Base-by-base conservation (phyloP, 2,329 filamentous ascomycete species). In the Ascochyta koolunga region DNA sequence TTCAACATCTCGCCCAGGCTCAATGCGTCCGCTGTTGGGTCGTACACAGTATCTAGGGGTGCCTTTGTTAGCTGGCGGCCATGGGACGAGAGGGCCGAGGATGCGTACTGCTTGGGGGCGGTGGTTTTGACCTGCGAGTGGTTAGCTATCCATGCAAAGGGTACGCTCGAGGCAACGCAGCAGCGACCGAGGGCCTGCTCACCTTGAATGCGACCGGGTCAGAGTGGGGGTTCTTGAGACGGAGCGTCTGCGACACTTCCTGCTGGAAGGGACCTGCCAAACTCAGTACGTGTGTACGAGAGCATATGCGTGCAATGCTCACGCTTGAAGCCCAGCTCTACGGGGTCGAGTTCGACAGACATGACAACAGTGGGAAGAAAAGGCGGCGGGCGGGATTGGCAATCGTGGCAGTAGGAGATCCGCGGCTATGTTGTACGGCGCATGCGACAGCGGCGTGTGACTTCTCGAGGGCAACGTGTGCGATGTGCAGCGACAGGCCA, bases 1-100 rank as follows among this genome's bases (percentile, higher is more conserved):
- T 77, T 97, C 92, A 64, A 99, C 93, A 76, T 90, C 85, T 76
- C 89, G 86, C 66, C 92, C 91, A 33, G 93, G 88, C 74, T 96
- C 93, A 76, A 99, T 95, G 75, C 93, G 90, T 69, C 95, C 95
- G 46, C 93, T 96, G 82, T 99, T 98, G 52, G 95, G 93, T 69
- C 95, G 88, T 54, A 98, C 93, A 76, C 95, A 98, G 80, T 99
- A 99, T 82, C 93, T 97, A 69, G 56, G 70, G 54, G 50, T 59
- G 42, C 51, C 36, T 58, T 54, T 49, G 61, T 64, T 56, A 68
- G 61, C 50, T 29, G 54, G 32, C 40, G 61, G 61, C 46, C 51
- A 48, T 35, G 46, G 32, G 22, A 60, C 54, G 22, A 56, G 59
- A 54, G 61, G 61, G 49, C 37, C 54, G 50, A 18, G 56, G 53